Evolutionary conservation across 2,329 filamentous ascomycete genomes (phyloP), one percentile per base, ranked within the genome.

Genomic region (Fusarium oxysporum): DNA sequence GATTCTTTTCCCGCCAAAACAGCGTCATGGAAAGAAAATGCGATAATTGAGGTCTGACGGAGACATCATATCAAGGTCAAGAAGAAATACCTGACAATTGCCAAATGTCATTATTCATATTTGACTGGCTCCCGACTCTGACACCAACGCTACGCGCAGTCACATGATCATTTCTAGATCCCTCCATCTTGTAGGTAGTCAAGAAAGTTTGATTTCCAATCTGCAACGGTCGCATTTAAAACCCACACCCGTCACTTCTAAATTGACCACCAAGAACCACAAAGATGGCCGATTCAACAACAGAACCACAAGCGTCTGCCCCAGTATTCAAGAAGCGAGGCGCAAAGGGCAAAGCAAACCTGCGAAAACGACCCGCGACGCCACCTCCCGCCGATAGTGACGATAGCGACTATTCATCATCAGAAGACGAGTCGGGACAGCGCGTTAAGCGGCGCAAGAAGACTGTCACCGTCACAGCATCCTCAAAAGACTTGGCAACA

Each of bases 261-360:
- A 23, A 41, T 30, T 45, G 50, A 25, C 37, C 28, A 23, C n/a
- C 11, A 23, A 50, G 55, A 47, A 8, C 28, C 43, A 30, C 38
- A 50, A 73, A 50, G 28, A 76, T 77, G 73, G 65, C 70, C 28
- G 75, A 77, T 30, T 64, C 72, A 45, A 65, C 30, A 6, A 66
- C 62, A 45, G 73, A 72, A 33, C 76, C 81, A 35, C 80, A 83
- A 33, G 84, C 83, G 4, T 88, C 89, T 1, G 86, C 91, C 17
- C 88, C 92, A 19, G 82, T 93, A 57, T 98, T 98, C 88, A 98
- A 97, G 82, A 97, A 96, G 82, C 90, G 95, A 80, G 88, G 90
- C 73, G 88, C 89, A 78, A 97, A 95, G 80, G 89, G 88, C 70
- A 95, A 93, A 79, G 88, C 91, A 55, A 95, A 91, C 78, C 85